These are phyloP conservation scores for Suillus hirtellus DNA, from an alignment of 768 basidiomycete genomes.

Conservation along the genomic window DNA sequence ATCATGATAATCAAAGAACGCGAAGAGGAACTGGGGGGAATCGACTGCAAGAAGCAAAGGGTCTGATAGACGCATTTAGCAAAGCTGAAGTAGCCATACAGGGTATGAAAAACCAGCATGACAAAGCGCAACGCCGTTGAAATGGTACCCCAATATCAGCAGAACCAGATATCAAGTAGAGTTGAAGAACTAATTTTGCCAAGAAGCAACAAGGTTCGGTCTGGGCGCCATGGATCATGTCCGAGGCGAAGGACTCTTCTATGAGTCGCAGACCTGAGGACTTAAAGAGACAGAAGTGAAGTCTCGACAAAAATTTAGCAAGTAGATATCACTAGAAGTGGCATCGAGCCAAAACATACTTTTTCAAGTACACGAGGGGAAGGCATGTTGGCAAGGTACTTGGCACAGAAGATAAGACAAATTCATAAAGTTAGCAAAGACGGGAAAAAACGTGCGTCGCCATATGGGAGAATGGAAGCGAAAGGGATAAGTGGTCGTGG, in stretches of 20 bases:
- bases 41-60: conserved; percentile 18
- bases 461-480: conserved; percentile 8
- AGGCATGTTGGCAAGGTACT: conserved; percentile 1
- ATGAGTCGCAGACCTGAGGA: conserved; percentile 11
- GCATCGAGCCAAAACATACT: conserved; percentile 5
- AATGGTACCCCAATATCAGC: not conserved
- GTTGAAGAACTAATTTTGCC: conserved; percentile 1
- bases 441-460: conserved; percentile 3
- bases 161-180: not conserved
- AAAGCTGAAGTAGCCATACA: conserved; percentile 5
- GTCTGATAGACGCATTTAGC: conserved; percentile 15
- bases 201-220: conserved; percentile 8
- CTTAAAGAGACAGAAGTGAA: conserved; percentile 10
- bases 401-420: not conserved
- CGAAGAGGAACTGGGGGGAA: conserved; percentile 14
- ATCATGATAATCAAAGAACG: conserved; percentile 13
- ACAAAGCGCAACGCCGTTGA: not conserved
- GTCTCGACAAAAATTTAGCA: not conserved
- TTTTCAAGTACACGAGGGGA: conserved; percentile 1
- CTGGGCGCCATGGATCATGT: conserved; percentile 8
- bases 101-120: conserved; percentile 11
- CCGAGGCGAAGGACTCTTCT: conserved; percentile 11
- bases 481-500: conserved; percentile 7
- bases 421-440: conserved; percentile 5
- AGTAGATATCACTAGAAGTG: not conserved